Evolutionary conservation across 352 stramenopile species (phyloP).

Genomic region (Globisporangium camurandrum): DNA sequence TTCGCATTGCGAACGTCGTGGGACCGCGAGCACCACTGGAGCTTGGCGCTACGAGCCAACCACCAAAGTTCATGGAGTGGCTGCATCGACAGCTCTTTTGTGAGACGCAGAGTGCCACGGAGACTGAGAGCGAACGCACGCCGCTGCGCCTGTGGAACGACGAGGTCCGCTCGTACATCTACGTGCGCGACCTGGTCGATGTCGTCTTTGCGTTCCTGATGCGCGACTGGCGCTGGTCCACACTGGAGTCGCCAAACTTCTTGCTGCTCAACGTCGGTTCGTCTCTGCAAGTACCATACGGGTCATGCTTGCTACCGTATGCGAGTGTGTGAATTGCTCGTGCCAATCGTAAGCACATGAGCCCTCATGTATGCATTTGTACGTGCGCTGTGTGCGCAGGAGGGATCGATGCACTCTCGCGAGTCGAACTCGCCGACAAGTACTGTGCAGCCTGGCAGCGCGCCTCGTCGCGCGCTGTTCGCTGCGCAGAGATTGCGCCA

Average conservation of each 20-base stretch:
- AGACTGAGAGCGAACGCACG: not conserved
- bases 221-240: not conserved
- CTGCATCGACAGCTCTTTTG: slow-evolving; percentile 37
- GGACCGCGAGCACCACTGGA: slow-evolving; percentile 34
- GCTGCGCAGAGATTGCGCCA: slow-evolving; percentile 14
- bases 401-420: slow-evolving; percentile 35
- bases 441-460: slow-evolving; percentile 21
- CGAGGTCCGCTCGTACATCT: slow-evolving; percentile 58
- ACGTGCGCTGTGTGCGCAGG: slow-evolving; percentile 15
- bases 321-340: too few relatives aligned
- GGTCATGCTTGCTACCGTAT: too few relatives aligned
- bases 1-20: slow-evolving; percentile 63
- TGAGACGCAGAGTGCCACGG: not conserved
- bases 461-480: not conserved
- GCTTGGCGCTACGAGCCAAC: slow-evolving; percentile 7
- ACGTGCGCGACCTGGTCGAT: slow-evolving; percentile 34
- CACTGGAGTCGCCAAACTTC: not conserved
- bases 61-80: slow-evolving; percentile 63
- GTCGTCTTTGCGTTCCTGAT: slow-evolving; percentile 29
- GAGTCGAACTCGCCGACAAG: slow-evolving; percentile 29
- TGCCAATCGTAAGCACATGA: too few relatives aligned
- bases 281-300: too few relatives aligned
- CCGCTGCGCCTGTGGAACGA: slow-evolving; percentile 48
- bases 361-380: not conserved
- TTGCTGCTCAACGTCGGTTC: slow-evolving; percentile 45